These are phyloP conservation scores for Mrakia frigida DNA, from an alignment of 768 basidiomycete genomes.

Conservation along the genomic window DNA sequence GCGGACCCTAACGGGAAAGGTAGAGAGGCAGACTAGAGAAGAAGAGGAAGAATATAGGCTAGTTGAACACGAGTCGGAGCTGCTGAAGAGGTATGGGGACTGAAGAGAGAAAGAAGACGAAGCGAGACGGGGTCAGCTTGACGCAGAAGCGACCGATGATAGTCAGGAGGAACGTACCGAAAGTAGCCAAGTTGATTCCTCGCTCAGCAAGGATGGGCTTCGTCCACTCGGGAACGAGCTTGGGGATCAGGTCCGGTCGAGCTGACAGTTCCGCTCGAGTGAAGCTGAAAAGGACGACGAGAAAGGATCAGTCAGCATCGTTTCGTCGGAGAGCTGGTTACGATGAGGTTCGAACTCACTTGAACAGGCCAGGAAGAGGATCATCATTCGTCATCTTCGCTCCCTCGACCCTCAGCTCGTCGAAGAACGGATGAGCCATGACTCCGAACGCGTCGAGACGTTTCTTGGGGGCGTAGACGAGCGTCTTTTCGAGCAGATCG, in stretches of 20 bases:
- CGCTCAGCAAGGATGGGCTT: conserved; percentile 64
- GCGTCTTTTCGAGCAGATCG: conserved; percentile 83
- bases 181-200: neutral
- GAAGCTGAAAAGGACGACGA: neutral
- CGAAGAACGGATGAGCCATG: conserved; percentile 92
- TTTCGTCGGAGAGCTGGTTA: neutral
- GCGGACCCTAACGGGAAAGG: neutral
- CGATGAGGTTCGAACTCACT: conserved; percentile 54
- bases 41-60: neutral
- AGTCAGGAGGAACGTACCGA: neutral
- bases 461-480: conserved; percentile 95
- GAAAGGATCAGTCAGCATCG: neutral
- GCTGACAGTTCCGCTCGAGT: conserved; percentile 75
- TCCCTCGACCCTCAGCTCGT: conserved; percentile 83
- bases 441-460: conserved; percentile 83
- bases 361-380: conserved; percentile 86
- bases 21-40: neutral
- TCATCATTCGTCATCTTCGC: conserved; percentile 95
- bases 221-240: conserved; percentile 83
- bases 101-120: neutral
- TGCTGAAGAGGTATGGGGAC: neutral
- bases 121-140: neutral
- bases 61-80: neutral
- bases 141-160: neutral
- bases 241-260: conserved; percentile 85